phyloP scores from a whole-genome alignment of 768 basidiomycete species.

The Boletus rufocinnamomeus region DNA sequence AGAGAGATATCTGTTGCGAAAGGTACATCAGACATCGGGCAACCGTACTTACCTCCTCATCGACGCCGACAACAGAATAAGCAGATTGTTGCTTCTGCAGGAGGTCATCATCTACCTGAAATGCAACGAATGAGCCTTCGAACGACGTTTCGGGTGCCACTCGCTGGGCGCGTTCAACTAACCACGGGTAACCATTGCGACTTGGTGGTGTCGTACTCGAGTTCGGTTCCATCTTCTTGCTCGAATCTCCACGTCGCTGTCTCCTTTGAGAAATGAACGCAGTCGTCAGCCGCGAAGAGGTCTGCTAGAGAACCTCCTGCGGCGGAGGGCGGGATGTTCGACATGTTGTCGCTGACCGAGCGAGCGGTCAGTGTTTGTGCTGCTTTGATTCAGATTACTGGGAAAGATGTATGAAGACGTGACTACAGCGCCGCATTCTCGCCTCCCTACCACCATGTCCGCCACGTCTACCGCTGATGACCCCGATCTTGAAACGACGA shows the following conservation, averaged over 20 bases:
- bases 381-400: conserved; percentile 46
- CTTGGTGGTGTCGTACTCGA: conserved; percentile 82
- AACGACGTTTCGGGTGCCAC: neutral
- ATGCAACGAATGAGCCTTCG: conserved; percentile 10
- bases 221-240: conserved; percentile 85
- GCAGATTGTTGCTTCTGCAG: conserved; percentile 92
- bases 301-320: conserved; percentile 55
- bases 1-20: conserved; percentile 27
- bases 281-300: conserved; percentile 76
- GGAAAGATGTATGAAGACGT: no score
- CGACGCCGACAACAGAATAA: conserved; percentile 89
- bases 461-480: no score
- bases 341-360: conserved; percentile 23
- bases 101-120: conserved; percentile 83
- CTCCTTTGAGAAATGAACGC: conserved; percentile 75
- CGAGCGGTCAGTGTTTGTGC: conserved; percentile 37
- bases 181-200: conserved; percentile 86
- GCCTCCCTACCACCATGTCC: no score
- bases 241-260: conserved; percentile 86
- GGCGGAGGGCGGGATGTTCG: conserved; percentile 45
- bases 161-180: conserved; percentile 32
- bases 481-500: no score
- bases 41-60: conserved; percentile 85
- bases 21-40: conserved; percentile 19
- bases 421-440: no score